phyloP scores from a whole-genome alignment of 306 rosid genomes.

The Mimosa pudica region DNA sequence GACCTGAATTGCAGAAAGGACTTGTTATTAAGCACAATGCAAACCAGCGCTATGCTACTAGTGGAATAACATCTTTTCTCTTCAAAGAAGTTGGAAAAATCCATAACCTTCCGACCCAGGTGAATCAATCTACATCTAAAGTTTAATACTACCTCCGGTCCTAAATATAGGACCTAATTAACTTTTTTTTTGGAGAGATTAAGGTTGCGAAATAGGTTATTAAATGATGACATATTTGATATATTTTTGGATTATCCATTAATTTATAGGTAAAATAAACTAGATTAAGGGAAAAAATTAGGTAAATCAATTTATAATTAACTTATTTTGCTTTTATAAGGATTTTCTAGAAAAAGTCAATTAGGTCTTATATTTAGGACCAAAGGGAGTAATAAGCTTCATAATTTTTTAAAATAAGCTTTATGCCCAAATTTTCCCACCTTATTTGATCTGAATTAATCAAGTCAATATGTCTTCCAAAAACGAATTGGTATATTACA shows the following conservation, averaged over 20 bases:
- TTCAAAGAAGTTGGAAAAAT: conserved; percentile 80
- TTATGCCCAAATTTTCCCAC: neutral
- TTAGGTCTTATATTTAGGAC: too few species aligned
- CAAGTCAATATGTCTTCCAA: neutral
- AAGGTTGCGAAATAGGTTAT: too few species aligned
- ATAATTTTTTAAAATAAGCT: neutral
- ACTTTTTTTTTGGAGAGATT: too few species aligned
- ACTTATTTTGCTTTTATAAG: too few species aligned
- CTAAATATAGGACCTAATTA: too few species aligned
- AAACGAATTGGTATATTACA: neutral
- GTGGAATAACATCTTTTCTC: conserved; percentile 86
- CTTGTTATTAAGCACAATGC: conserved; percentile 94
- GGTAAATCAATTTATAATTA: too few species aligned
- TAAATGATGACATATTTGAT: too few species aligned
- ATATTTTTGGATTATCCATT: too few species aligned
- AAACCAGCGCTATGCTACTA: conserved; percentile 96
- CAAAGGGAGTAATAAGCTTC: neutral
- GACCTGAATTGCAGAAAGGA: conserved; percentile 91
- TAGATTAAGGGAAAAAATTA: too few species aligned
- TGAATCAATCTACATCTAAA: conserved; percentile 30
- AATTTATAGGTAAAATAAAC: too few species aligned
- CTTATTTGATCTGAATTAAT: neutral
- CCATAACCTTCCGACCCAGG: conserved; percentile 92
- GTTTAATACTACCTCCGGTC: neutral
- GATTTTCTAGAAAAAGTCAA: too few species aligned